phyloP scores from a whole-genome alignment of 1,284 basidiomycete genomes.

The Thecaphora thlaspeos region DNA sequence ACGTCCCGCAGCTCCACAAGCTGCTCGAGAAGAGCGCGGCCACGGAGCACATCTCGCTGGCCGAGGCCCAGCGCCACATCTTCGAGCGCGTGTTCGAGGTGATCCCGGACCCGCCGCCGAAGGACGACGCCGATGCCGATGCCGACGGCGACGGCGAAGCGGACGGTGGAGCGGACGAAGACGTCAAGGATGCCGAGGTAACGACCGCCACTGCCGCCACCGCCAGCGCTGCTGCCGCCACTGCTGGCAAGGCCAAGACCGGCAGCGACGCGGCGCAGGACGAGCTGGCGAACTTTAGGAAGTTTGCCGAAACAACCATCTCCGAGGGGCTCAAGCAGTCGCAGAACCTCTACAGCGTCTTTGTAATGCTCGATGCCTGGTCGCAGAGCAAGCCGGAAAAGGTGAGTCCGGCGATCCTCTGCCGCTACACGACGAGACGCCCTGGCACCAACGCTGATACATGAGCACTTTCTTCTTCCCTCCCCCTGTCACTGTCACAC shows the following conservation, averaged over 20 bases:
- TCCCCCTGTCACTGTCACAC: too few species aligned
- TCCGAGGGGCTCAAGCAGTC: conserved; percentile 77
- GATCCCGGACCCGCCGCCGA: conserved; percentile 63
- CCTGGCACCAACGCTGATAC: too few species aligned
- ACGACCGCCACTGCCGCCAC: conserved; percentile 6
- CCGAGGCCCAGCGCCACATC: conserved; percentile 60
- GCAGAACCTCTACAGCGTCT: conserved; percentile 72
- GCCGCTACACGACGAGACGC: conserved; percentile 5
- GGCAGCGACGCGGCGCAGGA: conserved; percentile 48
- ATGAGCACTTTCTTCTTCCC: too few species aligned
- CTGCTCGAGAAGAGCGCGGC: conserved; percentile 65
- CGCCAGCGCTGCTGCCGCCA: conserved; percentile 11
- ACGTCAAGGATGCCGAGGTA: conserved; percentile 66
- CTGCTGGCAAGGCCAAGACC: conserved; percentile 14
- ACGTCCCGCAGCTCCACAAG: conserved; percentile 78
- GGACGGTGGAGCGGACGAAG: conserved; percentile 62
- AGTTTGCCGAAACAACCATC: conserved; percentile 73
- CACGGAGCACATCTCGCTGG: conserved; percentile 37
- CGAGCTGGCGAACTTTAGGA: conserved; percentile 73
- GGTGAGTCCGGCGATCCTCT: conserved; percentile 9
- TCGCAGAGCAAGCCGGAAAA: conserved; percentile 77
- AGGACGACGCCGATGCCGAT: conserved; percentile 34
- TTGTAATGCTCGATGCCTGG: conserved; percentile 85
- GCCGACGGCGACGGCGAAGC: conserved; percentile 21
- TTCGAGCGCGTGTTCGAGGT: conserved; percentile 83